These are phyloP conservation scores for Stemphylium lycopersici DNA, from an alignment of 2,329 filamentous ascomycete genomes.

Conservation along the genomic window DNA sequence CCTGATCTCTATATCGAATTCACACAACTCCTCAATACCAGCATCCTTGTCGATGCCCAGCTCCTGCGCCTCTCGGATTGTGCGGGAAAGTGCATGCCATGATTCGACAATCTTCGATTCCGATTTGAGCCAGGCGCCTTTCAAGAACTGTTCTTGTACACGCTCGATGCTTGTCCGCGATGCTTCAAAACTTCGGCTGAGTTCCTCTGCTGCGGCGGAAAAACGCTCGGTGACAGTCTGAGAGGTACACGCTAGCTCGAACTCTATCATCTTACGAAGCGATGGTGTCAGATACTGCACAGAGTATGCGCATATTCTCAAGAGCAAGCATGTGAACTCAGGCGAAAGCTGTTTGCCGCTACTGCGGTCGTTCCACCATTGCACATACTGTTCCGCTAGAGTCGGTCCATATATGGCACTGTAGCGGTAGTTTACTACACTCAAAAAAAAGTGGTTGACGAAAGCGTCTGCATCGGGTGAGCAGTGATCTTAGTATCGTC, in stretches of 20 bases:
- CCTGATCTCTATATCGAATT: slow-evolving; percentile 57
- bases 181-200: slow-evolving; percentile 52
- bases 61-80: slow-evolving; percentile 58
- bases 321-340: slow-evolving; percentile 56
- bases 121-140: slow-evolving; percentile 55
- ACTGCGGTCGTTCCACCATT: slow-evolving; percentile 54
- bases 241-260: slow-evolving; percentile 51
- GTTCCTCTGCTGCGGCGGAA: slow-evolving; percentile 51
- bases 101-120: slow-evolving; percentile 56
- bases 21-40: slow-evolving; percentile 44
- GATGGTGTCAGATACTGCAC: slow-evolving; percentile 51
- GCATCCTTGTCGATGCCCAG: slow-evolving; percentile 53
- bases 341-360: slow-evolving; percentile 45
- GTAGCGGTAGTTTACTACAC: slow-evolving; percentile 55
- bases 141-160: slow-evolving; percentile 59
- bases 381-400: slow-evolving; percentile 53
- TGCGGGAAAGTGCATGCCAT: slow-evolving; percentile 55
- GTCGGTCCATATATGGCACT: slow-evolving; percentile 55
- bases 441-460: slow-evolving; percentile 56
- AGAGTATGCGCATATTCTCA: slow-evolving; percentile 56
- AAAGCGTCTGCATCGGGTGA: slow-evolving; percentile 48
- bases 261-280: slow-evolving; percentile 51
- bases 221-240: slow-evolving; percentile 51
- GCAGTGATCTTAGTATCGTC: not conserved
- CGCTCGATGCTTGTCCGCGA: slow-evolving; percentile 54